Evolutionary conservation across 1,139 yeast genomes (phyloP).

Genomic region (Magnusiomyces tetraspermus): DNA sequence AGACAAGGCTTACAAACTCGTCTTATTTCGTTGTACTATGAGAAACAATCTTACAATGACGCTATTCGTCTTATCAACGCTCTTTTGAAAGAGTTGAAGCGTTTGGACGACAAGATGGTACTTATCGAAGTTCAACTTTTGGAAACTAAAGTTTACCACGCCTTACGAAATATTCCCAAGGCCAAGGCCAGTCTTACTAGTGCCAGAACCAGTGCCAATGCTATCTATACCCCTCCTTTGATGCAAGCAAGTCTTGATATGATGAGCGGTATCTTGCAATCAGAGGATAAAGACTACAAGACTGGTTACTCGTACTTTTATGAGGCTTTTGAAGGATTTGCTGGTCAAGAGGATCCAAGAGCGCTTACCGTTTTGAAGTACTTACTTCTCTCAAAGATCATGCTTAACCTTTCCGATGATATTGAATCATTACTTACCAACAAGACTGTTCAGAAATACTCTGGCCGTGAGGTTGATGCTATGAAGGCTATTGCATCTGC

Average conservation of each 20-base stretch:
- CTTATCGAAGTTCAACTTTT: slow-evolving; percentile 91
- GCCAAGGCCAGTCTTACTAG: slow-evolving; percentile 88
- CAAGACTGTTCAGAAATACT: slow-evolving; percentile 73
- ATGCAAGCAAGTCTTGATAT: slow-evolving; percentile 91
- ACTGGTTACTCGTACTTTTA: slow-evolving; percentile 93
- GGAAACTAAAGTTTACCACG: slow-evolving; percentile 85
- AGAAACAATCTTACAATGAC: slow-evolving; percentile 52
- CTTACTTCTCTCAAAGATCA: slow-evolving; percentile 84
- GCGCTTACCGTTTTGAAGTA: slow-evolving; percentile 80
- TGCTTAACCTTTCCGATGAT: slow-evolving; percentile 83
- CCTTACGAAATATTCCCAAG: slow-evolving; percentile 85
- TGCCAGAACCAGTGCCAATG: slow-evolving; percentile 92
- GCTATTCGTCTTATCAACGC: slow-evolving; percentile 64
- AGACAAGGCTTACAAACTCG: slow-evolving; percentile 83
- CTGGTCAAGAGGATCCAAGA: slow-evolving; percentile 46
- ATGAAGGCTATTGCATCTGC: slow-evolving; percentile 92
- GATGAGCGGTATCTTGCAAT: slow-evolving; percentile 91
- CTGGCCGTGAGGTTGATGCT: slow-evolving; percentile 70
- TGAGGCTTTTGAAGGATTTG: slow-evolving; percentile 87
- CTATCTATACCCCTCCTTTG: slow-evolving; percentile 90
- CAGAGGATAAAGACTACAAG: slow-evolving; percentile 93
- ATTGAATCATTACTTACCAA: slow-evolving; percentile 66
- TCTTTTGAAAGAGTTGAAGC: slow-evolving; percentile 76
- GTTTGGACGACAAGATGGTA: slow-evolving; percentile 89
- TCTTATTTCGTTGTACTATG: slow-evolving; percentile 66